Percentiles rank a stretch among this genome's conserved stretches.
Conservation (phyloP, 345 rosid species). For the Eutrema japonicum region DNA sequence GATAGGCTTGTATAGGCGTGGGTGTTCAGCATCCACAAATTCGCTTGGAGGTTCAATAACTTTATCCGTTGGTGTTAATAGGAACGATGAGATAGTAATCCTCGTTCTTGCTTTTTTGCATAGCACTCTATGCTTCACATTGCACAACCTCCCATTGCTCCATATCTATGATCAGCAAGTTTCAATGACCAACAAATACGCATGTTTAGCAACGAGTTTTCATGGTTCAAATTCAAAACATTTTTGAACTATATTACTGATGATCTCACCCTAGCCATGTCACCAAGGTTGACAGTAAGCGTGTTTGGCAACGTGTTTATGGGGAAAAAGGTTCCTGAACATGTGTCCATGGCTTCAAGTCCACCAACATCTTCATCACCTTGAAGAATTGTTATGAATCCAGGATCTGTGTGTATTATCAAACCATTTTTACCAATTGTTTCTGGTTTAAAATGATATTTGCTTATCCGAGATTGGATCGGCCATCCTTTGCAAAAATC, state of each 20-base stretch:
- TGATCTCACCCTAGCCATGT: slow-evolving; percentile 50
- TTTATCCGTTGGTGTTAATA: slow-evolving; percentile 50
- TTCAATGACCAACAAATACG: not conserved
- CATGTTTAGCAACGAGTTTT: not conserved
- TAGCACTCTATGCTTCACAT: slow-evolving; percentile 64
- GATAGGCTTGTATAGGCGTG: slow-evolving; percentile 21
- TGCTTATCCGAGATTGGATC: slow-evolving; percentile 63
- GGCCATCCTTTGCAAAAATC: slow-evolving; percentile 61
- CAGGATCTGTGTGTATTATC: slow-evolving; percentile 32
- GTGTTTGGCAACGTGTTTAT: slow-evolving; percentile 69
- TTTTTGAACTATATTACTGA: not conserved
- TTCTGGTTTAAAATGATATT: slow-evolving; percentile 22
- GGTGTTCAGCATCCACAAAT: slow-evolving; percentile 32
- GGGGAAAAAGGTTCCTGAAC: slow-evolving; percentile 51
- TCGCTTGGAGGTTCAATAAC: slow-evolving; percentile 22
- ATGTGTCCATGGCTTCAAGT: slow-evolving; percentile 68
- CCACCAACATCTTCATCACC: slow-evolving; percentile 76
- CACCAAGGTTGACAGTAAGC: slow-evolving; percentile 81
- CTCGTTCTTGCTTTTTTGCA: slow-evolving; percentile 62
- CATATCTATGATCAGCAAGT: slow-evolving; percentile 42
- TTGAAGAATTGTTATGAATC: slow-evolving; percentile 28
- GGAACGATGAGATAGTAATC: slow-evolving; percentile 65
- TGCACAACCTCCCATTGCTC: slow-evolving; percentile 74
- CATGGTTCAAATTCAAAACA: not conserved
- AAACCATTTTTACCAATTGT: not conserved